Evolutionary conservation across 2,329 filamentous ascomycete genomes (phyloP), one percentile per base, ranked within the genome.

Genomic region (Blumeria hordei): DNA sequence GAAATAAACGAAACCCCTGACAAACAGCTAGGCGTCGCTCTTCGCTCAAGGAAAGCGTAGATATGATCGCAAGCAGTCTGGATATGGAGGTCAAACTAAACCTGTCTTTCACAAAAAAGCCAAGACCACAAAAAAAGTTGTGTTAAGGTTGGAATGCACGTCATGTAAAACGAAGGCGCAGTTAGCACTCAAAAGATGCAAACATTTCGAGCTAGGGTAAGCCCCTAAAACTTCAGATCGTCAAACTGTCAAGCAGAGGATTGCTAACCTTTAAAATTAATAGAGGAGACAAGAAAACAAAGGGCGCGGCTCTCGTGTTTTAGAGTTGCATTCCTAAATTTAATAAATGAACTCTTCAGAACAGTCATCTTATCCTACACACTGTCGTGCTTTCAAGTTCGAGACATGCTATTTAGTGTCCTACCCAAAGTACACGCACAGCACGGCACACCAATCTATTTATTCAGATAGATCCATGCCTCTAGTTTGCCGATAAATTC

Each of bases 101-200:
- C 92, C 93, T 67, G 88, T 98, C 70, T 98, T 96, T 85, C 92
- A 96, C 86, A 98, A 96, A 84, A 96, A 95, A 79, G 92, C 92
- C 65, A 98, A 98, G 85, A 98, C 92, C 66, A 98, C 92, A 71
- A 98, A 98, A 87, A 98, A 98, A 84, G 85, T 98, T 67, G 93
- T 98, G 69, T 77, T 98, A 74, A 83, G 92, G 77, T 76, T 98
- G 73, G 92, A 98, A 74, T 98, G 92, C 80, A 90, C 87, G 69
- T 72, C 75, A 66, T 98, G 92, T 87, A 96, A 96, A 85, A 83
- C 87, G 71, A 96, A 95, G 84, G 82, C 81, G 73, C 88, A 98
- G 78, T 80, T 98, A 69, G 80, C 92, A 66, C 78, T 98, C 74
- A 98, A 98, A 85, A 87, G 92, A 71, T 98, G 92, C 88, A 98